A percentile compares a stretch with the other conserved stretches of the same genome.
phyloP scores from a whole-genome alignment of 1,284 basidiomycete genomes.

The Ustilago hordei region DNA sequence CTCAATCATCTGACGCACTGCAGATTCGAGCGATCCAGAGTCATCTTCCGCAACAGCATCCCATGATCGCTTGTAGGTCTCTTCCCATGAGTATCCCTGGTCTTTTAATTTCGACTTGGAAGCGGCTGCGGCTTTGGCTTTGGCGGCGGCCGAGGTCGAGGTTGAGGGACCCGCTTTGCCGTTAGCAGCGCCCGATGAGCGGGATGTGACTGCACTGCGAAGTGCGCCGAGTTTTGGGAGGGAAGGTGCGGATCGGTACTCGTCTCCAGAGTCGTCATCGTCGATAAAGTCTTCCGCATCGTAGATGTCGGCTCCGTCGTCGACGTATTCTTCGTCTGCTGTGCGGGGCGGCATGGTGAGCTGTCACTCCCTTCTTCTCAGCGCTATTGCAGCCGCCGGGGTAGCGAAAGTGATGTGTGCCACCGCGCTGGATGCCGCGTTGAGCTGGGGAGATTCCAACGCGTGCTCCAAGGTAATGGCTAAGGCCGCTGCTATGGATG shows the following conservation, averaged over 20 bases:
- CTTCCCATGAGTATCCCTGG: slow-evolving; percentile 88
- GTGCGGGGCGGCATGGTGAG: slow-evolving; percentile 40
- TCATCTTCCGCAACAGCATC: slow-evolving; percentile 97
- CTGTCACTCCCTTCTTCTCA: background rate
- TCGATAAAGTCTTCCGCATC: slow-evolving; percentile 54
- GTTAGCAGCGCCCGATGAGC: slow-evolving; percentile 19
- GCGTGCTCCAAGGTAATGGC: background rate
- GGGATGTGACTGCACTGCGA: slow-evolving; percentile 16
- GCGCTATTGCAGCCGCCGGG: background rate
- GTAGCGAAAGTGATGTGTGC: background rate
- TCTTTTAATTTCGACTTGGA: slow-evolving; percentile 50
- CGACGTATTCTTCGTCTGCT: slow-evolving; percentile 50
- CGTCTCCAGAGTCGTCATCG: slow-evolving; percentile 54
- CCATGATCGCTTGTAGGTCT: slow-evolving; percentile 92
- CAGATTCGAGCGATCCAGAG: slow-evolving; percentile 85
- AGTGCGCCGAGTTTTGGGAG: slow-evolving; percentile 39
- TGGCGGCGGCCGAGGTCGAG: slow-evolving; percentile 18
- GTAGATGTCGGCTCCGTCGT: slow-evolving; percentile 43
- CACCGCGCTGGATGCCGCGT: background rate
- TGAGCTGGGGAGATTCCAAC: background rate
- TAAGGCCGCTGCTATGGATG: background rate
- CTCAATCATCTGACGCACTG: slow-evolving; percentile 89
- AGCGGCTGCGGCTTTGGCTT: slow-evolving; percentile 4
- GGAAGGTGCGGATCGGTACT: slow-evolving; percentile 42
- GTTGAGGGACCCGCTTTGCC: slow-evolving; percentile 25